Conservation (phyloP, 2,329 filamentous ascomycete species). For the Malbranchea cinnamomea region DNA sequence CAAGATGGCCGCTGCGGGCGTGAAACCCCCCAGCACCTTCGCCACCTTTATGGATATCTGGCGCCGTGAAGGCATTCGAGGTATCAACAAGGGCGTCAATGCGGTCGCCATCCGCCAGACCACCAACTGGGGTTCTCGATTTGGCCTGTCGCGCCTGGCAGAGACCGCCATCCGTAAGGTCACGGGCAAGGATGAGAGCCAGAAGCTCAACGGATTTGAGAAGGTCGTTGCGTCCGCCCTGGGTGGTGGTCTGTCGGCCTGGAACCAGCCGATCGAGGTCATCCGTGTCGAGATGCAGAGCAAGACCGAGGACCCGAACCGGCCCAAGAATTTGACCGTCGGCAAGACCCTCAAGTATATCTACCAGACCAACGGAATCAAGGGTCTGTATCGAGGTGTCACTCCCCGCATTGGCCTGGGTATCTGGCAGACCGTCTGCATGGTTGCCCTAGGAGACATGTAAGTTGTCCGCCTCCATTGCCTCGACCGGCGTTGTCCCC, state of each 20-base stretch:
- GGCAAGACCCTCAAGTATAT: conserved; percentile 73
- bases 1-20: conserved; percentile 73
- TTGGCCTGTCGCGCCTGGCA: conserved; percentile 81
- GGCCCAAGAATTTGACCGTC: conserved; percentile 97
- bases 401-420: conserved; percentile 85
- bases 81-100: conserved; percentile 98
- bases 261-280: conserved; percentile 99
- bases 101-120: conserved; percentile 97
- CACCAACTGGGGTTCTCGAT: conserved; percentile 97
- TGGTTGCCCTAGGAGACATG: conserved; percentile 98
- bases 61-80: conserved; percentile 77
- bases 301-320: conserved; percentile 94
- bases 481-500: background rate
- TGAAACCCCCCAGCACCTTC: conserved; percentile 80
- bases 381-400: conserved; percentile 90
- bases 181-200: conserved; percentile 63
- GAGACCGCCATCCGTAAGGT: conserved; percentile 71
- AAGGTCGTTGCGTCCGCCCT: conserved; percentile 78
- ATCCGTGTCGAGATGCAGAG: conserved; percentile 99
- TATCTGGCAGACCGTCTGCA: conserved; percentile 99
- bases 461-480: conserved; percentile 36
- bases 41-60: conserved; percentile 96
- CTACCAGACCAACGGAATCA: conserved; percentile 73
- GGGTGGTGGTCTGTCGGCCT: conserved; percentile 87
- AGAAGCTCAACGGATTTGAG: conserved; percentile 66